phyloP scores from a whole-genome alignment of 208 protist genomes.

The Acanthamoeba triangularis region DNA sequence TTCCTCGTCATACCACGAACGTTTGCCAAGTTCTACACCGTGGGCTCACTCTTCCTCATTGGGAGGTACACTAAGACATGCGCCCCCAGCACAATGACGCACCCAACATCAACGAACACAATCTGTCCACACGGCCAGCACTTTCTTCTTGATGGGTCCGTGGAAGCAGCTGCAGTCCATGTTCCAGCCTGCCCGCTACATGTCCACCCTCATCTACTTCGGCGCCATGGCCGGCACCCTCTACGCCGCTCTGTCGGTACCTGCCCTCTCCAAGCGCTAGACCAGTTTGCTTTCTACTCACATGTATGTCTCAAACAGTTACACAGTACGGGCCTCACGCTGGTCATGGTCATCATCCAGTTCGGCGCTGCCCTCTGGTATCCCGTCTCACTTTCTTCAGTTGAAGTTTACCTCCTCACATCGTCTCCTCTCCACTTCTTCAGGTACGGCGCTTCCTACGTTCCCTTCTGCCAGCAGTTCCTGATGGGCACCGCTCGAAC shows the following conservation, averaged over 20 bases:
- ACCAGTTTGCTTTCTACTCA: not conserved
- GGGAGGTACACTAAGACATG: not conserved
- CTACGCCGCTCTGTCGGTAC: constrained; percentile 38
- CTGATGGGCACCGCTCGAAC: not conserved
- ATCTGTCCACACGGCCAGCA: not conserved
- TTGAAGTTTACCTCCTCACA: not conserved
- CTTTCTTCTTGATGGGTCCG: constrained; percentile 56
- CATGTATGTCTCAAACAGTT: not conserved
- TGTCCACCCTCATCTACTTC: constrained; percentile 50
- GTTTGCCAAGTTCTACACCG: constrained; percentile 66
- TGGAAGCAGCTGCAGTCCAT: constrained; percentile 62
- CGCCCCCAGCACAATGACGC: not conserved
- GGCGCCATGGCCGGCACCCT: constrained; percentile 46
- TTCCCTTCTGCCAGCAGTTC: constrained; percentile 65
- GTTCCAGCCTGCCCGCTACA: not conserved
- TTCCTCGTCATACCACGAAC: not conserved
- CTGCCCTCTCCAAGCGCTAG: not conserved
- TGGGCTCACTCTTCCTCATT: constrained; percentile 33
- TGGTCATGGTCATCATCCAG: constrained; percentile 48
- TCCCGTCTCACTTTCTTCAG: not conserved
- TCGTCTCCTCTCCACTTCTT: not conserved
- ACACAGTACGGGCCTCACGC: not conserved
- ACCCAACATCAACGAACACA: not conserved
- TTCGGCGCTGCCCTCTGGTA: constrained; percentile 42
- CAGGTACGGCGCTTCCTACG: constrained; percentile 40